A percentile compares a stretch with the other conserved stretches of the same genome.
phyloP scores from a whole-genome alignment of 2,329 filamentous ascomycete species.

The Penicillium sp. region DNA sequence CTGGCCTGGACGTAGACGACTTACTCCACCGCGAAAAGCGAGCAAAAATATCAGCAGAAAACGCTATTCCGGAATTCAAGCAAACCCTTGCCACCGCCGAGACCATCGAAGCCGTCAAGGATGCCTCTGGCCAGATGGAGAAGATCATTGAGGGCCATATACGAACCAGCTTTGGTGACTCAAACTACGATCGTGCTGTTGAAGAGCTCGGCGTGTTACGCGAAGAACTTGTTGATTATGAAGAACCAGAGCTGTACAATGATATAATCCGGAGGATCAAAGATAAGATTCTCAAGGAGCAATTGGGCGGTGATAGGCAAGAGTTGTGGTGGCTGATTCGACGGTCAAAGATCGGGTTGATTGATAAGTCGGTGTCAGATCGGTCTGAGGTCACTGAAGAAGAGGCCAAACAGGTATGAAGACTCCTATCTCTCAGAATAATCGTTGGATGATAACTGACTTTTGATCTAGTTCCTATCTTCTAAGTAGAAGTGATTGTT shows the following conservation, averaged over 20 bases:
- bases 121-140: constrained; percentile 71
- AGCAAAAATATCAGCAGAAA: constrained; percentile 58
- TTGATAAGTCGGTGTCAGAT: constrained; percentile 61
- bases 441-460: constrained; percentile 8
- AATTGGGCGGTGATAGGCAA: constrained; percentile 69
- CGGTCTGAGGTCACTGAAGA: constrained; percentile 64
- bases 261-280: constrained; percentile 69
- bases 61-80: constrained; percentile 88
- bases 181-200: constrained; percentile 67
- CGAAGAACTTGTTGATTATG: constrained; percentile 68
- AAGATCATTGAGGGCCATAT: constrained; percentile 66
- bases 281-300: constrained; percentile 62
- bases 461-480: constrained; percentile 20
- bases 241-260: constrained; percentile 75
- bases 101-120: constrained; percentile 59
- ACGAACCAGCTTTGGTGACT: constrained; percentile 68
- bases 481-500: constrained; percentile 14
- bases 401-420: constrained; percentile 59
- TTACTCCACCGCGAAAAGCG: constrained; percentile 63
- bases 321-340: constrained; percentile 80
- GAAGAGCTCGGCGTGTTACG: constrained; percentile 77
- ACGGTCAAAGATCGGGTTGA: constrained; percentile 65
- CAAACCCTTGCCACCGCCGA: constrained; percentile 63
- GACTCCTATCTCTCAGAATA: neutral
- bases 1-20: constrained; percentile 79